Evolutionary conservation across 2,329 filamentous ascomycete species (phyloP), one percentile per base, ranked within the genome.

Genomic region (Aspergillus neoniger): DNA sequence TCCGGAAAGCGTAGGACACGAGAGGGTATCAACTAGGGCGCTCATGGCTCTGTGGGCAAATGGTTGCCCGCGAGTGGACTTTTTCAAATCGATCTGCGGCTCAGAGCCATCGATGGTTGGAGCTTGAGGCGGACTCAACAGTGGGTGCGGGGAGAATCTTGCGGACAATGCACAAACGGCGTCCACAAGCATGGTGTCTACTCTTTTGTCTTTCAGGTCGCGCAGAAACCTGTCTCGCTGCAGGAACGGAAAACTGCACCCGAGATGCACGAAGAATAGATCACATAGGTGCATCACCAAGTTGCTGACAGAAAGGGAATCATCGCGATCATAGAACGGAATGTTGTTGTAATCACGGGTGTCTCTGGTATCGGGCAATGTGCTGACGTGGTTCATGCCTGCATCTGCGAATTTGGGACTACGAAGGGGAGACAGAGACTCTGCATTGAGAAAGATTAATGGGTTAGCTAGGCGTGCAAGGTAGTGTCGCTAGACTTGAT

Each of bases 171-270:
- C 89, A 71, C 92, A 96, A 14, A 96, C 88, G 5, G 91, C 89
- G 74, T 96, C 91, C 2, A 96, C 91, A 1, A 96, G 80, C 63
- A 96, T 95, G 0, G 91, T 86, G 69, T 96, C 92, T 6, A 93
- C 85, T 55, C 86, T 85, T 72, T 95, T 96, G 64, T 94, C 91
- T 70, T 88, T 87, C 12, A 96, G 82, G 72, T 92, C 85, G n/a
- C 83, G 84, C 50, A 91, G 79, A 63, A 95, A 93, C 55, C 88
- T 86, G 14, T 88, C 83, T 58, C 88, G 84, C 57, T 88, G 88
- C 23, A 96, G 74, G 67, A 96, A 96, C 0, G 91, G 91, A 69
- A 92, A 96, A 70, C 89, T 96, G 76, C 91, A 95, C 8, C 91
- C 92, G 3, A 96, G 81, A 69, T 94, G 89, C 0, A 83, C 75